Conservation (phyloP, 148 eudicot genomes). For the Rhododendron vialii region DNA sequence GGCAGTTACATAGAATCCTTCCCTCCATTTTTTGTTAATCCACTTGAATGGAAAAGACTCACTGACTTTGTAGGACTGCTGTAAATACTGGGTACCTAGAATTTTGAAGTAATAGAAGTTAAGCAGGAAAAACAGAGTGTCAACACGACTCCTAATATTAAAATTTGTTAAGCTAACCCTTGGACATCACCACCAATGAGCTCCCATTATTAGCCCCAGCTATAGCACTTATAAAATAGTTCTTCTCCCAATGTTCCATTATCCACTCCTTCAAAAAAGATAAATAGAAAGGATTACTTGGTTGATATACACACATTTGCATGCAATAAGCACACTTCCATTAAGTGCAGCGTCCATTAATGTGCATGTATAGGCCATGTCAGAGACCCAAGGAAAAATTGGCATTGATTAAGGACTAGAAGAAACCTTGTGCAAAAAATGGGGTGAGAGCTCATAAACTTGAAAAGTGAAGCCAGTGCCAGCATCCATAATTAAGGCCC, state of each 20-base stretch:
- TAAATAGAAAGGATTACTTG: background rate
- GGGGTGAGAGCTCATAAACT: conserved; percentile 81
- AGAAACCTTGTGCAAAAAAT: conserved; percentile 80
- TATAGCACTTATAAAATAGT: conserved; percentile 76
- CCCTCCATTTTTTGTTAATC: conserved; percentile 96
- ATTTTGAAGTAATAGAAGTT: background rate
- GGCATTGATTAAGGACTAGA: background rate
- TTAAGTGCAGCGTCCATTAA: background rate
- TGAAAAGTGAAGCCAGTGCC: conserved; percentile 84
- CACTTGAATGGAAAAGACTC: conserved; percentile 94
- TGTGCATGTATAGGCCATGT: background rate
- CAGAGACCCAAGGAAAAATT: background rate
- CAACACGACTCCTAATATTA: background rate
- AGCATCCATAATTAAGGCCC: conserved; percentile 99
- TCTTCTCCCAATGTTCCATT: conserved; percentile 97
- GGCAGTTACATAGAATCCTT: conserved; percentile 84
- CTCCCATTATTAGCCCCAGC: conserved; percentile 89
- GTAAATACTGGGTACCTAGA: conserved; percentile 74
- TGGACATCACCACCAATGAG: conserved; percentile 91
- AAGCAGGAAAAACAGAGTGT: background rate
- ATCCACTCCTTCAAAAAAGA: conserved; percentile 73
- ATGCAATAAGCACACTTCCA: background rate
- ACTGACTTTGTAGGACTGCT: conserved; percentile 96
- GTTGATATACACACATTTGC: background rate
- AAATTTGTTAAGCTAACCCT: conserved; percentile 42